phyloP scores from a whole-genome alignment of 1,284 basidiomycete species.

The Ustilago bromivora region DNA sequence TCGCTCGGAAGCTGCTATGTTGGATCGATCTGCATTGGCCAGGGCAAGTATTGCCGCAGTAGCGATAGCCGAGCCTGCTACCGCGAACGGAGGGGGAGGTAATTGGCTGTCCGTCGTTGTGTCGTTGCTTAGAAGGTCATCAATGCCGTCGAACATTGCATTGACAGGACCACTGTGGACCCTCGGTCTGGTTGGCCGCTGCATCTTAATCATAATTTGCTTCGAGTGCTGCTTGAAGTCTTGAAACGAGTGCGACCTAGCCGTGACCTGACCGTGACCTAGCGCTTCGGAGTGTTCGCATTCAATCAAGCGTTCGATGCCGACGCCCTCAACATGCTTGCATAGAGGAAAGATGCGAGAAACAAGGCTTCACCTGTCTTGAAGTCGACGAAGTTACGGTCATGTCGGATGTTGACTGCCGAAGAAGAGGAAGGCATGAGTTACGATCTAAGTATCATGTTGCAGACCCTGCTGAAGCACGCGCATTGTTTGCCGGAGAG shows the following conservation, averaged over 20 bases:
- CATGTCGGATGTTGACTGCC: neutral
- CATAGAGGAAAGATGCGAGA: neutral
- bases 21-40: conserved; percentile 2
- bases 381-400: neutral
- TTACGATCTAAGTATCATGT: neutral
- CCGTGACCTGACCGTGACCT: neutral
- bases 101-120: neutral
- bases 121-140: conserved; percentile 23
- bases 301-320: neutral
- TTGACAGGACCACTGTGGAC: conserved; percentile 29
- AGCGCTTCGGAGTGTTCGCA: neutral
- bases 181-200: conserved; percentile 26
- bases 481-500: conserved; percentile 4
- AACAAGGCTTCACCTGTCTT: neutral
- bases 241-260: neutral
- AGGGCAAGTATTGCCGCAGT: conserved; percentile 32
- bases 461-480: conserved; percentile 8
- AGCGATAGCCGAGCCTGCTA: conserved; percentile 17
- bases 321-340: neutral
- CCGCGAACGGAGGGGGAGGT: conserved; percentile 25
- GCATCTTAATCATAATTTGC: conserved; percentile 29
- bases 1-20: conserved; percentile 22
- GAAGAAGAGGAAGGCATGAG: neutral
- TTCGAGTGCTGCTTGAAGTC: neutral
- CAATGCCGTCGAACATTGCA: conserved; percentile 37